Percentiles rank a stretch among this genome's conserved stretches.
phyloP scores from a whole-genome alignment of 2,329 filamentous ascomycete genomes.

The Penicillium hordei region DNA sequence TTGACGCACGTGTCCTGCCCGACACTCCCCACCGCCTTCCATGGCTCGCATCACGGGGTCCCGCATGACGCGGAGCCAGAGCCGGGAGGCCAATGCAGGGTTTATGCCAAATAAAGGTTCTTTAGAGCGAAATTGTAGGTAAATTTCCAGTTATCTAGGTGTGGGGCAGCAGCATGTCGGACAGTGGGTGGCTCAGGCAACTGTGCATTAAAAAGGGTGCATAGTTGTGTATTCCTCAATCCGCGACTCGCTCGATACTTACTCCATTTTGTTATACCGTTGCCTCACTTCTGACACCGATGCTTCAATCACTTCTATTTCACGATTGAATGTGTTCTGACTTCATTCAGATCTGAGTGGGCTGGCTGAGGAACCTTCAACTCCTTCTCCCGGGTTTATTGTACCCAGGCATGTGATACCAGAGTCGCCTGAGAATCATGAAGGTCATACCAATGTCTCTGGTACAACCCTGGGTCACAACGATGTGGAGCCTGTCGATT shows the following conservation, averaged over 20 bases:
- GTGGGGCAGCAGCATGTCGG: neutral
- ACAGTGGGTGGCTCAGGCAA: neutral
- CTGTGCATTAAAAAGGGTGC: neutral
- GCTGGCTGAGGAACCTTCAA: conserved; percentile 17
- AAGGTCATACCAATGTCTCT: conserved; percentile 35
- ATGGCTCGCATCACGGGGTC: conserved; percentile 5
- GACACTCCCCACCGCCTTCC: neutral
- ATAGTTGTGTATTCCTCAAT: neutral
- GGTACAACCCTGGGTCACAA: conserved; percentile 34
- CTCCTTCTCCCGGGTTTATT: conserved; percentile 8
- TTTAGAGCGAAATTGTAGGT: neutral
- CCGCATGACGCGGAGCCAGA: conserved; percentile 41
- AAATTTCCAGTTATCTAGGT: neutral
- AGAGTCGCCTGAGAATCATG: conserved; percentile 26
- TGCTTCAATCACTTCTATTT: neutral
- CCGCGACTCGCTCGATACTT: no score
- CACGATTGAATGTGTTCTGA: conserved; percentile 6
- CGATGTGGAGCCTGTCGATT: conserved; percentile 28
- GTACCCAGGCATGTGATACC: conserved; percentile 14
- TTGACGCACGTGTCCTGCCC: neutral
- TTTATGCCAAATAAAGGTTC: neutral
- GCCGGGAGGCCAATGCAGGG: conserved; percentile 33
- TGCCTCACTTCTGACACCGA: neutral
- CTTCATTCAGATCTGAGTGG: conserved; percentile 12
- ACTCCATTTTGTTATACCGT: neutral